These are phyloP conservation scores for Trichoderma afroharzianum DNA, from an alignment of 2,329 filamentous ascomycete species.

Conservation along the genomic window DNA sequence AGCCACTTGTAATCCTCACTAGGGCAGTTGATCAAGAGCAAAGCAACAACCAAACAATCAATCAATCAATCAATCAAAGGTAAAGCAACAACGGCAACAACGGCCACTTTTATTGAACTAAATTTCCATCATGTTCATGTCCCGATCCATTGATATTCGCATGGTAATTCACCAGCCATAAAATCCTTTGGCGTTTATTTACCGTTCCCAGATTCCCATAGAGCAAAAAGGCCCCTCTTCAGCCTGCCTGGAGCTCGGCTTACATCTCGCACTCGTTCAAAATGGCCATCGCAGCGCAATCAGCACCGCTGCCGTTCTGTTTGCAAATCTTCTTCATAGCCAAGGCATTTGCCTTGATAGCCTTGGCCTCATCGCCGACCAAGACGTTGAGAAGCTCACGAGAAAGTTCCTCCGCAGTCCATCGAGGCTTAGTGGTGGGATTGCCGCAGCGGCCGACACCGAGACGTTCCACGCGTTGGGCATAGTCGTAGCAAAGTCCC, in stretches of 20 bases:
- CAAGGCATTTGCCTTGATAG: constrained; percentile 17
- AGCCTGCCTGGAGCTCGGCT: neutral
- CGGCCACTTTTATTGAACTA: neutral
- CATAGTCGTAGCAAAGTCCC: constrained; percentile 47
- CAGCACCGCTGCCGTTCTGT: constrained; percentile 17
- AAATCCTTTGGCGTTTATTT: neutral
- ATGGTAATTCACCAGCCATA: too few species aligned
- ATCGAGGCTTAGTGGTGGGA: constrained; percentile 23
- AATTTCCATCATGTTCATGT: neutral
- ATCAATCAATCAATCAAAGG: neutral
- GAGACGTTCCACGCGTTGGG: constrained; percentile 40
- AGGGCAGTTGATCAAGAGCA: neutral
- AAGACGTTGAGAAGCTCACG: constrained; percentile 21
- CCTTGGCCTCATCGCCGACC: constrained; percentile 6
- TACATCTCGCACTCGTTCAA: neutral
- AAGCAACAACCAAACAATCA: neutral
- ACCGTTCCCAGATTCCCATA: neutral
- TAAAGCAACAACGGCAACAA: neutral
- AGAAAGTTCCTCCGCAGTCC: constrained; percentile 23
- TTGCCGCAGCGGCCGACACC: constrained; percentile 37
- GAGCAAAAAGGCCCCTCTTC: neutral
- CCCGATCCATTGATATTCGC: neutral
- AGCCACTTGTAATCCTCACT: neutral
- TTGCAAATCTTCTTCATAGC: constrained; percentile 16
- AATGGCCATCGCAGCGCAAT: constrained; percentile 28